Base-by-base conservation (phyloP, 371 early-diverging fungal species). In the Amoeboaphelidium occidentale region DNA sequence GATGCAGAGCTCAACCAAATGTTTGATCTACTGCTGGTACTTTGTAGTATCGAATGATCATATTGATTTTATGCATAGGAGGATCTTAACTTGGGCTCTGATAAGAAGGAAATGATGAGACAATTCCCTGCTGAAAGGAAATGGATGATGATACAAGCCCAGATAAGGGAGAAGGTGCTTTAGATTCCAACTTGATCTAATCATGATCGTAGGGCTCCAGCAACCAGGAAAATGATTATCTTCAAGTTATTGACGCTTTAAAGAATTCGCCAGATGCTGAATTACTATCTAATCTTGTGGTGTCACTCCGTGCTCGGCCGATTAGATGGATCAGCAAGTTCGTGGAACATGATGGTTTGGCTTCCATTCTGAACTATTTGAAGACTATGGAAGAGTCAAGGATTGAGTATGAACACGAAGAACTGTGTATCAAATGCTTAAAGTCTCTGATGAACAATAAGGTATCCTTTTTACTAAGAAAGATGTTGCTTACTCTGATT, bases 391-490 rank as follows among this genome's bases (percentile, higher is more conserved):
- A 63, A 46, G 28, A 48, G n/a, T 23, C 4, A 4, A n/a, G 24
- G 50, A 63, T 56, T 10, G 64, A 66, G 48, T 60, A 61, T 41
- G 65, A 64, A 14, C 58, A 57, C 50, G 67, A 67, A 51, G 66
- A 69, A 39, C 58, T 69, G 12, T 61, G 65, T 52, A 67, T 69
- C 50, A 65, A 65, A 48, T 67, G 69, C 47, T 51, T 67, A 14
- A 67, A 65, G 49, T 62, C 64, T 0, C 54, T 69, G 25, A 67
- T 69, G 69, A 69, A 69, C 55, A 69, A 67, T 62, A 67, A 67
- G 6, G 1, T 14, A n/a, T 32, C 14, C 14, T 21, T 13, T 0
- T 14, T 32, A n/a, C 13, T 0, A 13, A 17, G 13, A 41, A n/a
- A 41, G 13, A 20, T 12, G 44, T 48, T 17, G n/a, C 13, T 20